Evolutionary conservation across 164 flowering plant genomes (phyloP).

Genomic region (Cinnamomum micranthum): DNA sequence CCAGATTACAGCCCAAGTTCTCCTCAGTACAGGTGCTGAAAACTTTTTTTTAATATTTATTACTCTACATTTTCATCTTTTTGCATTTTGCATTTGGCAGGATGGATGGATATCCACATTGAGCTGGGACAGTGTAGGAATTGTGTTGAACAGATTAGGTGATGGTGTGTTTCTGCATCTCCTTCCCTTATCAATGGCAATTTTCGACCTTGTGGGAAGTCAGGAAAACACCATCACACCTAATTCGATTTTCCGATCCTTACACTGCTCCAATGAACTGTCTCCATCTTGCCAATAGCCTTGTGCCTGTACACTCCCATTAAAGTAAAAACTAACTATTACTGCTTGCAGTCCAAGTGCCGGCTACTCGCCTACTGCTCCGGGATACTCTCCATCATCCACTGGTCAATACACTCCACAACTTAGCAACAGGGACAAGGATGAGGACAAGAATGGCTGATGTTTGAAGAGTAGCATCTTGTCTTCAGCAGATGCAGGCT

Average conservation of each 20-base stretch:
- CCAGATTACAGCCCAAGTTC: conserved; percentile 95
- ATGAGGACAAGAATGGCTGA: conserved; percentile 30
- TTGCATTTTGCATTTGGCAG: not conserved
- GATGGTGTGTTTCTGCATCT: not conserved
- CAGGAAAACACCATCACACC: not conserved
- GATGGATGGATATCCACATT: not conserved
- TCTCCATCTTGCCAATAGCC: not conserved
- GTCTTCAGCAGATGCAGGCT: not conserved
- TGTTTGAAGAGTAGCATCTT: not conserved
- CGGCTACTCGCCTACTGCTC: conserved; percentile 95
- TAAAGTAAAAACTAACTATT: not conserved
- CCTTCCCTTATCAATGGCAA: not conserved
- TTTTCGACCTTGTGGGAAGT: not conserved
- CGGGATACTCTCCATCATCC: conserved; percentile 94
- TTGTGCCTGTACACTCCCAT: not conserved
- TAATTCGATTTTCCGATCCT: no score
- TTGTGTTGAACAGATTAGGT: not conserved
- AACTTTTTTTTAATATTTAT: no score
- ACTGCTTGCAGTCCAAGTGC: conserved; percentile 68
- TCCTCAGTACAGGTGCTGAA: conserved; percentile 71
- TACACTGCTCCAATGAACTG: not conserved
- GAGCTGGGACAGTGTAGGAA: not conserved
- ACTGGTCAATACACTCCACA: conserved; percentile 86
- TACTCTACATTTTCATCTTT: not conserved
- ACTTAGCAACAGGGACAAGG: conserved; percentile 55